Conservation (phyloP, 345 rosid genomes). For the Erodium maritimum region DNA sequence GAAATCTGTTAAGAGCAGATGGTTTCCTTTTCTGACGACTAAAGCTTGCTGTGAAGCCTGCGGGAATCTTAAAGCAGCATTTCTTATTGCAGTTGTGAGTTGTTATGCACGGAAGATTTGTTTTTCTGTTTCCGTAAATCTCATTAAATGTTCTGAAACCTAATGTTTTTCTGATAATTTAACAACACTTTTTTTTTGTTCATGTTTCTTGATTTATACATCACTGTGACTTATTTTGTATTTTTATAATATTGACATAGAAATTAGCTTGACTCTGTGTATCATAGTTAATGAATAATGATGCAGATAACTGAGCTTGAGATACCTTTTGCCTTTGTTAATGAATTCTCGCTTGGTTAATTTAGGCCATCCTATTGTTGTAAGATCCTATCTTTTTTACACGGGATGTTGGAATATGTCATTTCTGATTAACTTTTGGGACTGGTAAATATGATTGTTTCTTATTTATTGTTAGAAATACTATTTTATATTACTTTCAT, state of each 20-base stretch:
- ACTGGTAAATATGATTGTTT: neutral
- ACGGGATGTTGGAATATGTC: neutral
- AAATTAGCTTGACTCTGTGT: conserved; percentile 4
- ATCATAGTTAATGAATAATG: neutral
- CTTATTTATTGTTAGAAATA: neutral
- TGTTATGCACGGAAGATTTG: neutral
- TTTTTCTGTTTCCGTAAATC: neutral
- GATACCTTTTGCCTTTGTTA: neutral
- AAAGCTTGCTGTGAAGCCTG: conserved; percentile 96
- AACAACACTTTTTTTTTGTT: neutral
- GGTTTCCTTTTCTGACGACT: conserved; percentile 91
- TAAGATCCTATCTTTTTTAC: neutral
- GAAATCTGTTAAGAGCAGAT: conserved; percentile 38
- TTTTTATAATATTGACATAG: neutral
- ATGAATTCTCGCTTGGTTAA: neutral
- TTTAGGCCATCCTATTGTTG: neutral
- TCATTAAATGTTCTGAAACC: neutral
- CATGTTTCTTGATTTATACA: neutral
- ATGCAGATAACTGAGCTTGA: neutral
- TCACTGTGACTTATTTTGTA: conserved; percentile 2
- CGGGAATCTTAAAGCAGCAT: conserved; percentile 94
- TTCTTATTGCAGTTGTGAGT: conserved; percentile 88
- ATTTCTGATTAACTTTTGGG: conserved; percentile 3
- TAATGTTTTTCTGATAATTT: neutral
- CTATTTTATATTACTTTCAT: too few relatives aligned